A percentile compares a stretch with the other conserved stretches of the same genome.
phyloP scores from a whole-genome alignment of 441 rosid genomes.

The Dalechampia spathulata region DNA sequence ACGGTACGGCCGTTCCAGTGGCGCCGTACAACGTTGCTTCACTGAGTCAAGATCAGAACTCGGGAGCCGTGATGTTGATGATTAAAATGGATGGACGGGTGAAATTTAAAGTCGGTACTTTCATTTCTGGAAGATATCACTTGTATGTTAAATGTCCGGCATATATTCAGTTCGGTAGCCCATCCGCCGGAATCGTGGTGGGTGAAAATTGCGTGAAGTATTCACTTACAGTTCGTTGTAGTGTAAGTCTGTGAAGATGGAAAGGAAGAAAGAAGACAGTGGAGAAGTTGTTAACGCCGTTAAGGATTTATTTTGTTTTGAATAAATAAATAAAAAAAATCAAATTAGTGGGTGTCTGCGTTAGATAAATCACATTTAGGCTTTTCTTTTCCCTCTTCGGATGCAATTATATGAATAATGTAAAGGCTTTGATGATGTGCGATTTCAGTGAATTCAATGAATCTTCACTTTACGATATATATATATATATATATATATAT shows the following conservation, averaged over 20 bases:
- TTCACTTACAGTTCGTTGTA: slow-evolving; percentile 38
- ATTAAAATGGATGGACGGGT: slow-evolving; percentile 74
- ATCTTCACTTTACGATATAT: too few species aligned
- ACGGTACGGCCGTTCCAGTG: slow-evolving; percentile 57
- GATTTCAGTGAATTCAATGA: too few species aligned
- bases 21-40: slow-evolving; percentile 52
- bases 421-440: too few species aligned
- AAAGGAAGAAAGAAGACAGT: background rate
- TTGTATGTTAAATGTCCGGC: slow-evolving; percentile 56
- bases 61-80: slow-evolving; percentile 30
- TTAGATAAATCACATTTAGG: too few species aligned
- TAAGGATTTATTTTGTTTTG: slow-evolving; percentile 7
- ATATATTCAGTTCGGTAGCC: slow-evolving; percentile 35
- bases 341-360: too few species aligned
- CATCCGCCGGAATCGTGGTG: slow-evolving; percentile 28
- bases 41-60: slow-evolving; percentile 35
- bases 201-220: slow-evolving; percentile 58
- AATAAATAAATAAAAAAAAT: too few species aligned
- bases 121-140: slow-evolving; percentile 51
- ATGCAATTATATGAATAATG: too few species aligned
- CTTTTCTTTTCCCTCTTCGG: too few species aligned
- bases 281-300: slow-evolving; percentile 28
- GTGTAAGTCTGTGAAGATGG: slow-evolving; percentile 44
- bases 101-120: slow-evolving; percentile 68
- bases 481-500: too few species aligned